Conservation (phyloP, 2,329 filamentous ascomycete species). For the Fusarium torreyae region DNA sequence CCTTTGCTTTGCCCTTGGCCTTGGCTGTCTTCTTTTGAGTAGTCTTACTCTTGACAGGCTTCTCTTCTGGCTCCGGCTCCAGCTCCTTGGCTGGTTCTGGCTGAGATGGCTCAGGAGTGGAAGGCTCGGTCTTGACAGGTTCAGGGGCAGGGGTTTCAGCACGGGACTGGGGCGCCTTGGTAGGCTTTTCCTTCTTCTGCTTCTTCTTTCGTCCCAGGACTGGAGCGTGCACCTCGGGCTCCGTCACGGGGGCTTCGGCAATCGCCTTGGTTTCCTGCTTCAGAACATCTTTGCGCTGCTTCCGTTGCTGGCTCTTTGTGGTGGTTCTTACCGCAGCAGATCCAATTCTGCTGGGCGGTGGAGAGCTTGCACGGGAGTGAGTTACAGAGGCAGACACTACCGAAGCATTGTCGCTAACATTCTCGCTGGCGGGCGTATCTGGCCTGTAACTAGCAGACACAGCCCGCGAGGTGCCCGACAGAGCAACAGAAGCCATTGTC, state of each 20-base stretch:
- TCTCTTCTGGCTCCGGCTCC: slow-evolving; percentile 41
- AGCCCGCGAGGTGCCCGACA: slow-evolving; percentile 51
- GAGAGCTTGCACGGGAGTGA: slow-evolving; percentile 78
- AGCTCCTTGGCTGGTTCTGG: slow-evolving; percentile 22
- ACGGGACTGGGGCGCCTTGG: slow-evolving; percentile 41
- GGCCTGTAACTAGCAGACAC: slow-evolving; percentile 65
- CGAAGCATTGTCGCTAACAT: slow-evolving; percentile 83
- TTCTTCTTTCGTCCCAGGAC: slow-evolving; percentile 88
- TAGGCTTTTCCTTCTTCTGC: slow-evolving; percentile 79
- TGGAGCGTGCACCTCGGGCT: slow-evolving; percentile 75
- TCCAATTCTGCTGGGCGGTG: slow-evolving; percentile 75
- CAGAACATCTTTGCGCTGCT: slow-evolving; percentile 78
- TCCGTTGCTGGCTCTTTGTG: slow-evolving; percentile 85
- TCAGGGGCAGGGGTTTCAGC: slow-evolving; percentile 21
- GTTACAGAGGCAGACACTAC: slow-evolving; percentile 80
- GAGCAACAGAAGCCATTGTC: slow-evolving; percentile 51
- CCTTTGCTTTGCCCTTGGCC: slow-evolving; percentile 52
- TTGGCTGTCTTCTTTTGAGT: slow-evolving; percentile 53
- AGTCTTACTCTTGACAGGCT: slow-evolving; percentile 49
- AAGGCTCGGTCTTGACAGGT: slow-evolving; percentile 35
- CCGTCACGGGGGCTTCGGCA: slow-evolving; percentile 64
- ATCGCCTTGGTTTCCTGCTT: slow-evolving; percentile 74
- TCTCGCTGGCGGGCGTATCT: slow-evolving; percentile 81
- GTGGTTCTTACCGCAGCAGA: slow-evolving; percentile 77
- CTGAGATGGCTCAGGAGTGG: slow-evolving; percentile 10